These are phyloP conservation scores for maize (Zea mays) DNA, from an alignment of 176 grass and related monocot genomes.

Conservation along the genomic window Zm-B73-REFERENCE-NAM-5.0 NC_050102.1:34054501-34055000, in stretches of 20 bases:
- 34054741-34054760: slow-evolving; percentile 7
- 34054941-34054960: no score
- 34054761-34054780: background rate
- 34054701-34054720: background rate
- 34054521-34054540: background rate
- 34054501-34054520: background rate
- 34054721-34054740: background rate
- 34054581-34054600: slow-evolving; percentile 29
- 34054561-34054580: slow-evolving; percentile 4
- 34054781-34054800: slow-evolving; percentile 16
- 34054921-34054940: no score
- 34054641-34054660: slow-evolving; percentile 4
- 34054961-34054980: no score
- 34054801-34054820: slow-evolving; percentile 20
- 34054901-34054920: no score
- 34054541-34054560: slow-evolving; percentile 9
- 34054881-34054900: no score
- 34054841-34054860: no score
- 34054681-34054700: background rate
- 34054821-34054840: no score
- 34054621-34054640: background rate
- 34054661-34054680: slow-evolving; percentile 15
- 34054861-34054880: no score
- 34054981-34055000: no score
- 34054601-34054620: background rate